Evolutionary conservation across 2,329 filamentous ascomycete species (phyloP), one percentile per base, ranked within the genome.

Genomic region (Cladosporium colombiae): DNA sequence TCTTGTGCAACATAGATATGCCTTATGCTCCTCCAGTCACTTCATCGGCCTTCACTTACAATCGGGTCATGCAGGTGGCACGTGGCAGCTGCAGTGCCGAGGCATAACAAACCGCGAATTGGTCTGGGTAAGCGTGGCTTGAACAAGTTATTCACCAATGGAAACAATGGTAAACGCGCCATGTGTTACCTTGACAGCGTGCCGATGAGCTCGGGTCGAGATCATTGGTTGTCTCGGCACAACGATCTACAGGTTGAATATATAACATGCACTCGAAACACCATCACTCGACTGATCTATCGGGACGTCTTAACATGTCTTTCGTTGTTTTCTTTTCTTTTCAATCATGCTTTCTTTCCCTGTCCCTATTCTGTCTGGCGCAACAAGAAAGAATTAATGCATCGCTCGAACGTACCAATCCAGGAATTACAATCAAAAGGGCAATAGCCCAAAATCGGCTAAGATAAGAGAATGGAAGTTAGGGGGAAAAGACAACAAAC

Each of bases 261-360:
- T 44, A n/a, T 10, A 7, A 18, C 25, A 4, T 18, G 7, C 50
- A 27, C 25, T 44, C 11, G 13, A 6, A 33, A 55, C 21, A n/a
- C 18, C 25, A 46, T 2, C 40, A 55, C n/a, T 31, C n/a, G 18
- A 29, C 8, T 31, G 52, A 33, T n/a, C 13, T 6, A 21, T 16
- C 2, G 33, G n/a, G 40, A 13, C 21, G 8, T 10, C 40, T 21
- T 18, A 33, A 14, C 10, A 21, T 31, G n/a, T 55, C 52, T 0
- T 94, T 52, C 97, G 83, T 81, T 97, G 84, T 18, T 93, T 91
- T 62, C 94, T 94, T 75, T 96, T 88, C 81, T 98, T 94, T 76
- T 88, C 98, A 64, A 88, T 90, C 90, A 98, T 93, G 78, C 91
- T 83, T 55, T 55, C 27, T 33, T 55, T 55, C n/a, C 49, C 31